phyloP scores from a whole-genome alignment of 2,329 filamentous ascomycete genomes.

The Botrytis tulipae region DNA sequence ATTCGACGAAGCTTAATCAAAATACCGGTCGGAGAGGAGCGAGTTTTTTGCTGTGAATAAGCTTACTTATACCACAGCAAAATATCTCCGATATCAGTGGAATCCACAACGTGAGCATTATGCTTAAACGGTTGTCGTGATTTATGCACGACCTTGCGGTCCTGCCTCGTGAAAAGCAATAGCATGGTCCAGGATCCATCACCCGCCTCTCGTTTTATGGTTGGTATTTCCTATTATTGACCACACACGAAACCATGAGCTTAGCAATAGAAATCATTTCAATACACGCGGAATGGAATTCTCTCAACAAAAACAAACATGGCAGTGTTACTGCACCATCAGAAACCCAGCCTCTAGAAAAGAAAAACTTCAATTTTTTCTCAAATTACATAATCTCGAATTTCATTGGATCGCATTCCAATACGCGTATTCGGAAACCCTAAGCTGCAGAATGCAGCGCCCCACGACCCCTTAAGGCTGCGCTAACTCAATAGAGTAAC shows the following conservation, averaged over 20 bases:
- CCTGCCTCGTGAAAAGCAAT: neutral
- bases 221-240: neutral
- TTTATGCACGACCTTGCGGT: neutral
- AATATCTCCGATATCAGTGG: neutral
- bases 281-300: no score
- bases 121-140: neutral
- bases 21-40: neutral
- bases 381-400: neutral
- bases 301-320: neutral
- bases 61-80: neutral
- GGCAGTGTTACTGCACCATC: neutral
- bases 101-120: neutral
- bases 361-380: neutral
- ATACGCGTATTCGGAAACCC: neutral
- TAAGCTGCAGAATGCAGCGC: neutral
- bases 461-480: neutral
- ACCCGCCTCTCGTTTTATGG: neutral
- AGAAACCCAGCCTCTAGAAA: neutral
- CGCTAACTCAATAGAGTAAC: neutral
- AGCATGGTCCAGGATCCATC: neutral
- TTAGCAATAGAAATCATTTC: neutral
- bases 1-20: neutral
- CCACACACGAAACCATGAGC: neutral
- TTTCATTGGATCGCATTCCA: neutral
- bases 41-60: neutral